phyloP scores from a whole-genome alignment of 768 basidiomycete genomes.

The Clathrus columnatus region DNA sequence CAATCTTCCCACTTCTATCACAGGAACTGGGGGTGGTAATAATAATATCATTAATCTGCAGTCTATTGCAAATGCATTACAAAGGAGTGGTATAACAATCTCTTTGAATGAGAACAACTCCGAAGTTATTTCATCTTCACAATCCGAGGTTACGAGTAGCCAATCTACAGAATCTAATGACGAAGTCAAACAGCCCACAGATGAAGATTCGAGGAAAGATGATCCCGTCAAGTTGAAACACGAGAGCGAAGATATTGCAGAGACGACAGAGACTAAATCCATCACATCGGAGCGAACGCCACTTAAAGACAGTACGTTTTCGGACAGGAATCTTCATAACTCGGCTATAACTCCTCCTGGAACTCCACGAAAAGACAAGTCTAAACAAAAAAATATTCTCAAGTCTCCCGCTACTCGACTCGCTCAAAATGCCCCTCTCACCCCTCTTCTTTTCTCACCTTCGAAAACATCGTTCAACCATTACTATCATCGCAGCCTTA shows the following conservation, averaged over 20 bases:
- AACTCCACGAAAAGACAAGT: slow-evolving; percentile 5
- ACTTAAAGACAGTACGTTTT: slow-evolving; percentile 6
- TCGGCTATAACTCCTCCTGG: background rate
- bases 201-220: background rate
- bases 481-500: background rate
- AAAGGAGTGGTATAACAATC: slow-evolving; percentile 5
- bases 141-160: background rate
- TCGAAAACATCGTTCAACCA: background rate
- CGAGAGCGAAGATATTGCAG: background rate
- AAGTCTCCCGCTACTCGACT: background rate
- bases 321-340: slow-evolving; percentile 5
- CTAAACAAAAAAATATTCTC: background rate
- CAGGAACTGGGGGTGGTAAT: background rate
- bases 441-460: background rate
- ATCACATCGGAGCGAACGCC: background rate
- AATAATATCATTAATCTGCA: background rate
- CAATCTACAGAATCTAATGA: background rate
- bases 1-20: slow-evolving; percentile 3
- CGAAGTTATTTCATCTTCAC: background rate
- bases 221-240: background rate
- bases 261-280: background rate
- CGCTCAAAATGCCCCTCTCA: background rate
- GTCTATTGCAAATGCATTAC: slow-evolving; percentile 2
- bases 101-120: background rate
- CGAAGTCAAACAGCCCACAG: background rate